Conservation (phyloP, 1,284 basidiomycete species). For the Cutaneotrichosporon spelunceum region DNA sequence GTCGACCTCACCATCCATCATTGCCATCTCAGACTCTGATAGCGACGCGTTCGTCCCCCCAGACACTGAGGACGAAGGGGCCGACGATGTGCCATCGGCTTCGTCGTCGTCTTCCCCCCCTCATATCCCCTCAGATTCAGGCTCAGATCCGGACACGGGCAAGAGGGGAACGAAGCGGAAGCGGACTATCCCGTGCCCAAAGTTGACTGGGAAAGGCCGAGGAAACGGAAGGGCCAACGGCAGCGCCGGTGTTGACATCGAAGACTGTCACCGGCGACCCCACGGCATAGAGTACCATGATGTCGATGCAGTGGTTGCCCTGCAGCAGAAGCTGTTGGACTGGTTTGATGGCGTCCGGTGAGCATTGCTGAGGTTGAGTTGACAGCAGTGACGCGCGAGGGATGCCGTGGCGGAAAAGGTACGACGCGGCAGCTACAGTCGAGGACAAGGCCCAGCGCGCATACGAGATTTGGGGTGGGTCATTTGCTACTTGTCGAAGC, state of each 20-base stretch:
- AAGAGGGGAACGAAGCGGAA: conserved; percentile 10
- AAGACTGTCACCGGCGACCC: conserved; percentile 24
- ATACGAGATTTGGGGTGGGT: conserved; percentile 45
- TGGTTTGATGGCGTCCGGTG: conserved; percentile 50
- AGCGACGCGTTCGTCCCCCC: conserved; percentile 7
- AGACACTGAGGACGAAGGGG: background rate
- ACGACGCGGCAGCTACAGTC: conserved; percentile 30
- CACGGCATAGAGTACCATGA: conserved; percentile 38
- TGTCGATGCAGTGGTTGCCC: conserved; percentile 21
- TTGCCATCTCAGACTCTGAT: conserved; percentile 5
- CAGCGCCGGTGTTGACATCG: conserved; percentile 11
- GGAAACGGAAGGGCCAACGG: background rate
- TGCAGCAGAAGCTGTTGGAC: conserved; percentile 35
- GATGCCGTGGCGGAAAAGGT: conserved; percentile 52
- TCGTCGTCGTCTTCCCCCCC: background rate
- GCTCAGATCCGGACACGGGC: background rate
- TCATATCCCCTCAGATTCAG: background rate
- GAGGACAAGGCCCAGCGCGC: conserved; percentile 49
- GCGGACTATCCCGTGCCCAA: background rate
- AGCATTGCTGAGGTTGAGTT: conserved; percentile 10
- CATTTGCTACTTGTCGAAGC: background rate
- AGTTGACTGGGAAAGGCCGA: background rate
- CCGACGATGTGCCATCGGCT: background rate
- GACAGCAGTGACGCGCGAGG: conserved; percentile 40
- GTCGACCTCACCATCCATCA: conserved; percentile 1